These are phyloP conservation scores for Chalciporus sp. DNA, from an alignment of 1,284 basidiomycete genomes.

Conservation along the genomic window DNA sequence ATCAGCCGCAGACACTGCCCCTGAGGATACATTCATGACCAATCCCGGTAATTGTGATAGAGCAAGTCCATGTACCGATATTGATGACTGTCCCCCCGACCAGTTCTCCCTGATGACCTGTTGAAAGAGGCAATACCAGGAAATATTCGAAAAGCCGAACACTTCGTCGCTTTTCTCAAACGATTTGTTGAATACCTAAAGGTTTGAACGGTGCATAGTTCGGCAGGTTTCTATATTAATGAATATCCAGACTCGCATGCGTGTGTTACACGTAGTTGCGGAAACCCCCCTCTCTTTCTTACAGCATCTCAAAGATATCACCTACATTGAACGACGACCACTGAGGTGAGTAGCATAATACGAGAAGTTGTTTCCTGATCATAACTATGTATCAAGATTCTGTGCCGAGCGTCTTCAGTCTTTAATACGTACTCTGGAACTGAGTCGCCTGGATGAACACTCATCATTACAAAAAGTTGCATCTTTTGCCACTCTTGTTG, in stretches of 20 bases:
- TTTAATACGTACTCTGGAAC: slow-evolving; percentile 89
- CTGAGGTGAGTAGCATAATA: slow-evolving; percentile 59
- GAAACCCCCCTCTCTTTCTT: slow-evolving; percentile 98
- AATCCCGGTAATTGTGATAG: slow-evolving; percentile 71
- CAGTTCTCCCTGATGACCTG: slow-evolving; percentile 93
- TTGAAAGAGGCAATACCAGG: slow-evolving; percentile 96
- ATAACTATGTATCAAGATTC: slow-evolving; percentile 59
- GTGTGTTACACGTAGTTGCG: slow-evolving; percentile 98
- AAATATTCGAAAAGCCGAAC: slow-evolving; percentile 98
- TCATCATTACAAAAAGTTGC: slow-evolving; percentile 94
- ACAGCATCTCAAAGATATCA: slow-evolving; percentile 98
- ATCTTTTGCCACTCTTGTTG: slow-evolving; percentile 93
- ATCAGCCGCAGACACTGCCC: slow-evolving; percentile 55
- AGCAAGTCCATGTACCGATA: background rate
- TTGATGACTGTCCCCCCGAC: slow-evolving; percentile 2
- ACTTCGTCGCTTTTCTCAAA: slow-evolving; percentile 98
- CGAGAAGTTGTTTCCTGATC: background rate
- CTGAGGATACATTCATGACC: slow-evolving; percentile 86
- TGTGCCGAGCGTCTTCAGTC: slow-evolving; percentile 96
- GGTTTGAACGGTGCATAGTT: slow-evolving; percentile 44
- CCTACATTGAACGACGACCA: slow-evolving; percentile 97
- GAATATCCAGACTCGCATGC: slow-evolving; percentile 84
- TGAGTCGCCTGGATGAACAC: slow-evolving; percentile 91
- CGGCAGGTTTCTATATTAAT: slow-evolving; percentile 17
- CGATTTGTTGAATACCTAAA: slow-evolving; percentile 99